phyloP scores from a whole-genome alignment of 495 filamentous ascomycete genomes.

The Bathelium albidoporum region DNA sequence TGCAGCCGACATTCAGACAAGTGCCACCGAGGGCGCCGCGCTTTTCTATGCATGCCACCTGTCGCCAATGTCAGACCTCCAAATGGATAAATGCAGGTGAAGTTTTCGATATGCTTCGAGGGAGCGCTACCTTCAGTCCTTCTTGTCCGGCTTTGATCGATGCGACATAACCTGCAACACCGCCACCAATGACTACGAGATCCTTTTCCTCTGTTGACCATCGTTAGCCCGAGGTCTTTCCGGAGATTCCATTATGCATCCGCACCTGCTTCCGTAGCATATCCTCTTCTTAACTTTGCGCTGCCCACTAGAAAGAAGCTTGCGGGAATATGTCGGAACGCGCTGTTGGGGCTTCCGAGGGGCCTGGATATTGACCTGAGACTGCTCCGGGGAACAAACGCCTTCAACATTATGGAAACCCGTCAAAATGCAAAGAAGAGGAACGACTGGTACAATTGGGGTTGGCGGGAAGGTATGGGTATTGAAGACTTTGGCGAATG shows the following conservation, averaged over 20 bases:
- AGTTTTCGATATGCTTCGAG: neutral
- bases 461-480: neutral
- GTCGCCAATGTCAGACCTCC: slow-evolving; percentile 13
- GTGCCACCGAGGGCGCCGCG: slow-evolving; percentile 90
- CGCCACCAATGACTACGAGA: slow-evolving; percentile 90
- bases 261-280: slow-evolving; percentile 74
- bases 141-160: slow-evolving; percentile 98
- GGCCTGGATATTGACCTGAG: neutral
- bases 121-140: slow-evolving; percentile 70
- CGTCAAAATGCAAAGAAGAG: neutral
- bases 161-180: slow-evolving; percentile 96
- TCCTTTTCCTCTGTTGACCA: slow-evolving; percentile 66
- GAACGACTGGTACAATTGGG: neutral
- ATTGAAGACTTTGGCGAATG: too few relatives aligned
- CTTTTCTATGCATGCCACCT: slow-evolving; percentile 98
- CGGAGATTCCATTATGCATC: neutral
- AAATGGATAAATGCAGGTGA: neutral
- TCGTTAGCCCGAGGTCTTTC: slow-evolving; percentile 26
- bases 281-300: slow-evolving; percentile 40
- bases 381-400: neutral
- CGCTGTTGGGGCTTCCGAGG: neutral
- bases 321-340: neutral
- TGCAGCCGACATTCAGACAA: slow-evolving; percentile 98
- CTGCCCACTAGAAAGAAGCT: slow-evolving; percentile 15
- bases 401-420: neutral